Evolutionary conservation across 352 stramenopile species (phyloP).

Genomic region (Globisporangium solare): DNA sequence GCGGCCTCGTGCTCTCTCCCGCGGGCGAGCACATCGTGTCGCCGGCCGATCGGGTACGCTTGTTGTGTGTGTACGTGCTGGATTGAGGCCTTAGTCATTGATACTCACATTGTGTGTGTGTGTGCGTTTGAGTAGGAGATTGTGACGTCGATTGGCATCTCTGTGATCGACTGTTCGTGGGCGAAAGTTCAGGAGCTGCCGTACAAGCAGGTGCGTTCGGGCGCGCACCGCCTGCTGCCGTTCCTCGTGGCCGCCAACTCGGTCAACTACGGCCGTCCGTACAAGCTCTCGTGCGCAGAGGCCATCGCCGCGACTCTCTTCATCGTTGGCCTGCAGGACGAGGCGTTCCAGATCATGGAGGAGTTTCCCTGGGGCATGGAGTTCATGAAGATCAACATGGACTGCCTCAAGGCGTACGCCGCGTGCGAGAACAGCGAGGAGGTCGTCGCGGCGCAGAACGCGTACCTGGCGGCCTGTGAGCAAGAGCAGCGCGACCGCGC

Average conservation of each 20-base stretch:
- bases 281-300: constrained; percentile 96
- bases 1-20: constrained; percentile 92
- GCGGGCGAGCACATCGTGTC: constrained; percentile 90
- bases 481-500: constrained; percentile 49
- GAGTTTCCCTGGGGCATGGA: constrained; percentile 93
- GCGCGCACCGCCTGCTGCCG: constrained; percentile 94
- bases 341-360: constrained; percentile 87
- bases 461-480: constrained; percentile 61
- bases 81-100: background rate
- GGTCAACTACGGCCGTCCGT: constrained; percentile 98
- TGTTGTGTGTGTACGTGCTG: background rate
- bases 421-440: constrained; percentile 62
- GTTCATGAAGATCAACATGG: constrained; percentile 94
- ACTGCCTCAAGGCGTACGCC: constrained; percentile 87
- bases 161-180: constrained; percentile 98
- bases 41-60: constrained; percentile 71
- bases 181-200: constrained; percentile 94
- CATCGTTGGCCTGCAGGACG: constrained; percentile 92
- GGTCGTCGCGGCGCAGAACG: constrained; percentile 73
- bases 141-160: constrained; percentile 86
- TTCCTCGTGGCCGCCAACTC: constrained; percentile 98
- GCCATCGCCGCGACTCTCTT: constrained; percentile 96
- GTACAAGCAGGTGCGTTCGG: constrained; percentile 92
- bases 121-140: constrained; percentile 28
- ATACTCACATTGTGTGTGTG: background rate